Evolutionary conservation across 139 green algal genomes (phyloP), one percentile per base, ranked within the genome.

Genomic region (Haematococcus lacustris): DNA sequence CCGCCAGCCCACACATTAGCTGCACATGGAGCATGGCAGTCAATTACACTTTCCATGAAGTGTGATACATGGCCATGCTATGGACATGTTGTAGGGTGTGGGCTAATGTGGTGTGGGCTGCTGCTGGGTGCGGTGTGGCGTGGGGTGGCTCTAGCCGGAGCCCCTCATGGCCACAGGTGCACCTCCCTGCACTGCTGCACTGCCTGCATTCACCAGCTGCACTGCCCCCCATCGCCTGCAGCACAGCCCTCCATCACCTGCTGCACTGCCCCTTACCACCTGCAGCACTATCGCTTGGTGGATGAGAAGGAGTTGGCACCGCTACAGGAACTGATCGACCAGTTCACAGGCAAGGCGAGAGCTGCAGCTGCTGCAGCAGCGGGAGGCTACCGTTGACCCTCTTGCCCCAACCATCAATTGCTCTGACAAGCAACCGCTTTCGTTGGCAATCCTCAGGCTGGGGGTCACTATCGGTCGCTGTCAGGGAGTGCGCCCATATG

Each of bases 311-410:
- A 99, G 78, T 78, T 98, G 71, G 88, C 87, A 32, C 95, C 95
- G 3, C 74, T 99, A 66, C 80, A 92, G 51, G 95, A 99, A 80
- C 86, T 99, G 28, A 96, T 99, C 34, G 90, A 97, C 63, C 83
- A 91, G 65, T 91, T 94, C 74, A 68, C 67, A 40, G 77, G 71
- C 21, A 66, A n/a, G n/a, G n/a, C n/a, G n/a, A n/a, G n/a, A n/a
- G n/a, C n/a, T n/a, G n/a, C n/a, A n/a, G n/a, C n/a, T n/a, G n/a
- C n/a, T n/a, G n/a, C n/a, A n/a, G n/a, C n/a, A n/a, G n/a, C n/a
- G n/a, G n/a, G n/a, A n/a, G n/a, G n/a, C n/a, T n/a, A n/a, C n/a
- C n/a, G n/a, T n/a, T n/a, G n/a, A n/a, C n/a, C n/a, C n/a, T n/a
- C n/a, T n/a, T n/a, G n/a, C n/a, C n/a, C n/a, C n/a, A n/a, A n/a